Percentiles rank a stretch among this genome's conserved stretches.
These are phyloP conservation scores for Capronia coronata DNA, from an alignment of 2,329 filamentous ascomycete species.

Conservation along the genomic window DNA sequence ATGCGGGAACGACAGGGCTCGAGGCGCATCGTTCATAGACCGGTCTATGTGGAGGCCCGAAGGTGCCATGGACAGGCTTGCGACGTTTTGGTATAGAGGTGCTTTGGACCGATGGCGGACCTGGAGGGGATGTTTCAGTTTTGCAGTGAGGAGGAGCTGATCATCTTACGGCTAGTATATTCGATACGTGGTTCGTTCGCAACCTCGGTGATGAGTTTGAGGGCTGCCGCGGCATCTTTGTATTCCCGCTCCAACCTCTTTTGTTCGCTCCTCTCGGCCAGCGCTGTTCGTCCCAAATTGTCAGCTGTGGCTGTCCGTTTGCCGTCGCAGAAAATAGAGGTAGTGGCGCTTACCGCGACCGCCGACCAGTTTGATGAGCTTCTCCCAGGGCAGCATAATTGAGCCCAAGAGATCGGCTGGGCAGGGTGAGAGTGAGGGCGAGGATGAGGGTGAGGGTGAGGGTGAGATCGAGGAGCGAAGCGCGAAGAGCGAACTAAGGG, in stretches of 20 bases:
- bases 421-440: too few relatives aligned
- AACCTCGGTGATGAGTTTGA: constrained; percentile 19
- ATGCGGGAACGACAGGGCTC: constrained; percentile 8
- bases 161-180: constrained; percentile 11
- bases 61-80: constrained; percentile 3
- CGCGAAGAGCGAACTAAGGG: neutral
- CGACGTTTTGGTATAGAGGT: constrained; percentile 1
- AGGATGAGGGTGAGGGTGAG: too few relatives aligned
- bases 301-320: neutral
- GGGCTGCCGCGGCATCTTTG: constrained; percentile 11
- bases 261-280: constrained; percentile 17
- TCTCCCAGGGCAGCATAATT: constrained; percentile 11
- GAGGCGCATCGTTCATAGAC: constrained; percentile 13
- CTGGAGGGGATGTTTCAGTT: constrained; percentile 4
- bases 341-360: constrained; percentile 16
- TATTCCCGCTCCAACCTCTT: constrained; percentile 18
- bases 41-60: neutral
- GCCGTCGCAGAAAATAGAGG: neutral
- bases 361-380: constrained; percentile 14
- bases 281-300: neutral
- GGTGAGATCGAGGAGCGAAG: neutral
- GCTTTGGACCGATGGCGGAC: constrained; percentile 3
- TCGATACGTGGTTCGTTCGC: constrained; percentile 7
- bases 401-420: neutral
- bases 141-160: neutral